These are phyloP conservation scores for Hemileccinum impolitum DNA, from an alignment of 768 basidiomycete species.

Conservation along the genomic window DNA sequence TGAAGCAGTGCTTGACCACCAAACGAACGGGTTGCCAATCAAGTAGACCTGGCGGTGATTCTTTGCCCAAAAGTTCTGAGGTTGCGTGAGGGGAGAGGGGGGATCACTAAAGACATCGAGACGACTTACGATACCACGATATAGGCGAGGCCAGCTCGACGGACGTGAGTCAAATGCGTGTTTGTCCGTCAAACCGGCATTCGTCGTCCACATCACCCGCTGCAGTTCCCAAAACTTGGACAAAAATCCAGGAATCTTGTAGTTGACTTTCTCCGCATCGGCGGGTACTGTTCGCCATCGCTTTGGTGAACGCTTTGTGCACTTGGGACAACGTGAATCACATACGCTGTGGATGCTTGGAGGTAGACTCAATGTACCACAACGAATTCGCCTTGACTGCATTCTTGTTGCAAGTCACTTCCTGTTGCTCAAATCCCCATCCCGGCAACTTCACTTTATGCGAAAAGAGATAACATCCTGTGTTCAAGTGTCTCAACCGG, in stretches of 20 bases:
- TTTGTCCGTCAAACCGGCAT: constrained; percentile 91
- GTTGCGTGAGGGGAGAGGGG: constrained; percentile 4
- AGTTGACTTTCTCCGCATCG: constrained; percentile 82
- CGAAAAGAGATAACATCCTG: constrained; percentile 95
- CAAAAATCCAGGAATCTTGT: constrained; percentile 84
- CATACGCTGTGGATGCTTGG: constrained; percentile 64
- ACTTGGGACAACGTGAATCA: constrained; percentile 10
- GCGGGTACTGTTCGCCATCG: constrained; percentile 50
- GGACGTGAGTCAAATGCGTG: constrained; percentile 97
- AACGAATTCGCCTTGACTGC: constrained; percentile 84
- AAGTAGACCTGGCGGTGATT: constrained; percentile 95
- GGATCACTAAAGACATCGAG: not conserved
- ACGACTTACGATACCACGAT: constrained; percentile 83
- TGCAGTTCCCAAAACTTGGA: constrained; percentile 90
- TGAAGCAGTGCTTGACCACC: constrained; percentile 81
- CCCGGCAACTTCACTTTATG: constrained; percentile 98
- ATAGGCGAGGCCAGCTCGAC: constrained; percentile 82
- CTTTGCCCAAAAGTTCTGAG: constrained; percentile 97
- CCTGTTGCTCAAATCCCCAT: constrained; percentile 98
- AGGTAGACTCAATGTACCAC: constrained; percentile 90
- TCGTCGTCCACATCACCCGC: constrained; percentile 95
- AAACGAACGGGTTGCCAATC: constrained; percentile 90
- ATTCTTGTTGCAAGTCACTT: constrained; percentile 99
- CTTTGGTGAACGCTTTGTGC: not conserved
- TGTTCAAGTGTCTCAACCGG: constrained; percentile 76